phyloP scores from a whole-genome alignment of 2,329 filamentous ascomycete genomes.

The Pestalotiopsis sp. region DNA sequence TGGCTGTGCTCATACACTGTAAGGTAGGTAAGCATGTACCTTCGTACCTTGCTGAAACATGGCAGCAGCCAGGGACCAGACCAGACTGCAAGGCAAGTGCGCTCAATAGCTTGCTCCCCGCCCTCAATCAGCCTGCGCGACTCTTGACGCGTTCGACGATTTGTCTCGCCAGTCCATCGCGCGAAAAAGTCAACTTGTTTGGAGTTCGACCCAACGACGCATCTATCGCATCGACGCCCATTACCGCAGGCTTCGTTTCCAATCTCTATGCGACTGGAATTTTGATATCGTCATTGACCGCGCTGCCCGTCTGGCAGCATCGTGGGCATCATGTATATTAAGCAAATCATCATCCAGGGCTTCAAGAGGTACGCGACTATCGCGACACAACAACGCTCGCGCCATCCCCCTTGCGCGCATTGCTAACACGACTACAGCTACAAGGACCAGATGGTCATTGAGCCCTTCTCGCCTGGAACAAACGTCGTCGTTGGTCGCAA shows the following conservation, averaged over 20 bases:
- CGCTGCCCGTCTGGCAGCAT: conserved; percentile 38
- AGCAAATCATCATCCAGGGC: conserved; percentile 99
- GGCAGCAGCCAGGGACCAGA: background rate
- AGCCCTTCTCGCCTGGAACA: conserved; percentile 95
- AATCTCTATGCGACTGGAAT: conserved; percentile 4
- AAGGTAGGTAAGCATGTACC: background rate
- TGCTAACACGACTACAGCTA: conserved; percentile 64
- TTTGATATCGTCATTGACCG: conserved; percentile 19
- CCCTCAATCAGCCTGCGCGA: conserved; percentile 3
- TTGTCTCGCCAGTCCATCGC: background rate
- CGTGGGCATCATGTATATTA: conserved; percentile 82
- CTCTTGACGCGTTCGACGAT: conserved; percentile 4
- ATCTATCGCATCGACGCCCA: conserved; percentile 2
- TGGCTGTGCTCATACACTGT: background rate
- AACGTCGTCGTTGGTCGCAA: conserved; percentile 99
- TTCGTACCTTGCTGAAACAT: background rate
- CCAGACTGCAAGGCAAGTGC: background rate
- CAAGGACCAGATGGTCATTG: conserved; percentile 98
- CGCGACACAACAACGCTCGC: background rate
- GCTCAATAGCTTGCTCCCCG: background rate
- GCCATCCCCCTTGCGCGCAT: conserved; percentile 19
- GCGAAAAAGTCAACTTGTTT: background rate
- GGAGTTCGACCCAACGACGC: background rate
- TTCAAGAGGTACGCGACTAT: conserved; percentile 81
- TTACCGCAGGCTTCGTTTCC: background rate